phyloP scores from a whole-genome alignment of 495 filamentous ascomycete genomes.

The Daldinia decipiens region DNA sequence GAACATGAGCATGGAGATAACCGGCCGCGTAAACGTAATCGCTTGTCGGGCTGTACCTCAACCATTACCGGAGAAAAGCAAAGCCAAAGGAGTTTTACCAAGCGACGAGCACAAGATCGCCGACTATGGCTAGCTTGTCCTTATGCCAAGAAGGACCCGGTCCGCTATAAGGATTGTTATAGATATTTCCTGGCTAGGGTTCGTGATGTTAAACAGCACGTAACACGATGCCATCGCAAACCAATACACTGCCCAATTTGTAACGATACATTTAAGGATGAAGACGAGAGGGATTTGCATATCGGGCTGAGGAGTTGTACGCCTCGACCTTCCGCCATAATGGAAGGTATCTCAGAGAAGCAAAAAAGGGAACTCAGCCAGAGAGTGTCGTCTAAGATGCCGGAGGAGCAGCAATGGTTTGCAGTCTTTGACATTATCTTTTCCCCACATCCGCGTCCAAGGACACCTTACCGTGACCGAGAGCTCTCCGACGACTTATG shows the following conservation, averaged over 20 bases:
- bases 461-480: constrained; percentile 41
- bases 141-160: constrained; percentile 49
- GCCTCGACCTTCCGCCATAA: constrained; percentile 23
- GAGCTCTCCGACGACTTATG: constrained; percentile 39
- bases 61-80: constrained; percentile 22
- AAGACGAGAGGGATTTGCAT: constrained; percentile 41
- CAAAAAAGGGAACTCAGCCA: constrained; percentile 43
- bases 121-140: constrained; percentile 48
- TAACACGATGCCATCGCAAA: constrained; percentile 47
- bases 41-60: constrained; percentile 20
- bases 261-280: constrained; percentile 40
- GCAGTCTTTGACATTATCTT: constrained; percentile 47
- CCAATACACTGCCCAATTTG: constrained; percentile 50
- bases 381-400: constrained; percentile 39
- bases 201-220: constrained; percentile 52
- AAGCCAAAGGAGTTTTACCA: constrained; percentile 21
- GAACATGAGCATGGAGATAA: constrained; percentile 20
- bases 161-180: constrained; percentile 45
- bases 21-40: constrained; percentile 31
- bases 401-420: constrained; percentile 47
- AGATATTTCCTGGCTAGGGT: constrained; percentile 46
- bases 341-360: constrained; percentile 49
- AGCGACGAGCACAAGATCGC: constrained; percentile 37
- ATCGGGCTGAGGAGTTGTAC: constrained; percentile 33
- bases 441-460: constrained; percentile 33